Evolutionary conservation across 2,329 filamentous ascomycete species (phyloP).

Genomic region (Colletotrichum abscissum): DNA sequence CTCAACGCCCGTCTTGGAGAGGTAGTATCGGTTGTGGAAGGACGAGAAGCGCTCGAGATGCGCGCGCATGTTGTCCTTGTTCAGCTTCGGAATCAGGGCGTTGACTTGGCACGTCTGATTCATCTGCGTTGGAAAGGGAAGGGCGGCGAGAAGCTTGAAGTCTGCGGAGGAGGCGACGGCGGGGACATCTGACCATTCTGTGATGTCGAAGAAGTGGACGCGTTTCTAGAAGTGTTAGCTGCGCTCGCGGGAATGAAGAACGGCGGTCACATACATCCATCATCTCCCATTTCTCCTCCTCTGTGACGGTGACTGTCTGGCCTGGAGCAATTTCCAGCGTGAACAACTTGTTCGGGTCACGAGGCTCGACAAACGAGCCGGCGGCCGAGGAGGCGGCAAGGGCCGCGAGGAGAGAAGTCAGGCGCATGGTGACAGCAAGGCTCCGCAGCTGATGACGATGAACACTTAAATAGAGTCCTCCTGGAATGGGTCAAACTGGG

Average conservation of each 20-base stretch:
- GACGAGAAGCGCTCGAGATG: conserved; percentile 65
- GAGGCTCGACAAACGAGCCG: conserved; percentile 23
- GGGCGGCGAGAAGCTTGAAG: conserved; percentile 22
- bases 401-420: conserved; percentile 35
- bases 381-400: conserved; percentile 35
- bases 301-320: conserved; percentile 39
- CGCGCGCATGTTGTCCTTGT: conserved; percentile 21
- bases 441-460: not conserved
- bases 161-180: conserved; percentile 18
- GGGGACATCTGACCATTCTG: conserved; percentile 36
- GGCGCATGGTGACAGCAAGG: conserved; percentile 35
- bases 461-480: not conserved
- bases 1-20: conserved; percentile 72
- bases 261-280: conserved; percentile 37
- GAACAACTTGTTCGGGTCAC: conserved; percentile 35
- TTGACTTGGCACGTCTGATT: conserved; percentile 37
- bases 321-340: conserved; percentile 39
- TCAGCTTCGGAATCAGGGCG: conserved; percentile 29
- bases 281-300: conserved; percentile 41
- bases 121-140: conserved; percentile 37
- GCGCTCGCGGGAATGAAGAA: rapidly evolving
- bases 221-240: conserved; percentile 30
- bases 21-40: conserved; percentile 77
- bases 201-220: conserved; percentile 41
- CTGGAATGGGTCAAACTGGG: not conserved